These are phyloP conservation scores for Solanum paucissectum DNA, from an alignment of 257 asterid genomes.

Conservation along the genomic window DNA sequence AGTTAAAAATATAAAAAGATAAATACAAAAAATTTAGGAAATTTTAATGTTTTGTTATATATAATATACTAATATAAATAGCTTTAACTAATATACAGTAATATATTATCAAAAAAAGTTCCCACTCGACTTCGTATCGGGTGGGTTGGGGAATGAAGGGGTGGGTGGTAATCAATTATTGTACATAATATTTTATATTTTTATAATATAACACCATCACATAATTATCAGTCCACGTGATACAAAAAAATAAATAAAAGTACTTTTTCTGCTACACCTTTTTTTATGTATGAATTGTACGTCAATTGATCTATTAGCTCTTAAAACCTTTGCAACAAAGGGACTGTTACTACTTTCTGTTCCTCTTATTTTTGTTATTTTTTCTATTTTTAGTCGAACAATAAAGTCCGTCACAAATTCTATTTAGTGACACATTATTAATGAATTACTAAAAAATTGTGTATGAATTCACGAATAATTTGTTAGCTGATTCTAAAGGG, in stretches of 20 bases:
- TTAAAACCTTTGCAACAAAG: background rate
- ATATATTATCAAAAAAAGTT: background rate
- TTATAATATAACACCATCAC: background rate
- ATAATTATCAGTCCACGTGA: background rate
- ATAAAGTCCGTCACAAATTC: background rate
- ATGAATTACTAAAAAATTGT: too few relatives aligned
- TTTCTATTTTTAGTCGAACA: background rate
- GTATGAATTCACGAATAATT: background rate
- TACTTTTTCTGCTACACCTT: background rate
- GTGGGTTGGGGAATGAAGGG: background rate
- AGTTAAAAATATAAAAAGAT: background rate
- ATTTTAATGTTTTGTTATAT: background rate
- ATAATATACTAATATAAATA: background rate
- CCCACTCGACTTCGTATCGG: accelerated
- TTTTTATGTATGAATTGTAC: background rate
- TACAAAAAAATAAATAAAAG: background rate
- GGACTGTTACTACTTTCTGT: background rate
- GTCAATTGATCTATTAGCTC: background rate
- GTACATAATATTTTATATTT: background rate
- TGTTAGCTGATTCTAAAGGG: background rate
- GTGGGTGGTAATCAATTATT: background rate
- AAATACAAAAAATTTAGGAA: background rate
- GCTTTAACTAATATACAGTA: background rate
- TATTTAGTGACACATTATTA: background rate
- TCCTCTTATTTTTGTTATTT: too few relatives aligned